Percentiles rank a stretch among this genome's conserved stretches.
These are phyloP conservation scores for Tubosaeta sp. DNA, from an alignment of 768 basidiomycete genomes.

Conservation along the genomic window DNA sequence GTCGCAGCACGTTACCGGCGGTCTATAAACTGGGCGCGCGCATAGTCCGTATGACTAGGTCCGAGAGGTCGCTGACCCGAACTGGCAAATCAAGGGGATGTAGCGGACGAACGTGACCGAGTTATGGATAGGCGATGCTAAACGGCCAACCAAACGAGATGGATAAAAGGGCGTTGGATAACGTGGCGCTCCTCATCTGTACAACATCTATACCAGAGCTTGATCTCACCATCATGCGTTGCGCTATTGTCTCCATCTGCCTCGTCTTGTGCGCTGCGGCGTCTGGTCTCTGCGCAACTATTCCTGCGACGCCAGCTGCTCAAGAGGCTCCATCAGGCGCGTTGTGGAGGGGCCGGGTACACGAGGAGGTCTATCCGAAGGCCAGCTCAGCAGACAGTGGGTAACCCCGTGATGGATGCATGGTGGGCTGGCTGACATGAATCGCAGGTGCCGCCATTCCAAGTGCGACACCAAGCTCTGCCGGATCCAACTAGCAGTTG, in stretches of 20 bases:
- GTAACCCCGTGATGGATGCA: not conserved
- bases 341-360: slow-evolving; percentile 19
- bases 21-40: not conserved
- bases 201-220: not conserved
- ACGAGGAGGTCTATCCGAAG: slow-evolving; percentile 16
- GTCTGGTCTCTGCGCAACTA: not conserved
- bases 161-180: slow-evolving; percentile 12
- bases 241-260: not conserved
- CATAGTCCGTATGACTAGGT: not conserved
- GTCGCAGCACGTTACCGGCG: not conserved
- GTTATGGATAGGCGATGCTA: slow-evolving; percentile 4
- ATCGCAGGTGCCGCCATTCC: not conserved
- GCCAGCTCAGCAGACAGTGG: slow-evolving; percentile 2
- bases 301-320: not conserved
- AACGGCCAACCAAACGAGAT: not conserved
- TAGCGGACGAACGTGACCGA: not conserved
- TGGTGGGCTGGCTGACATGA: slow-evolving; percentile 2
- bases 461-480: not conserved
- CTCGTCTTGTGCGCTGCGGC: not conserved
- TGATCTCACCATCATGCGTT: slow-evolving; percentile 15
- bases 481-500: not conserved
- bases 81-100: slow-evolving; percentile 1
- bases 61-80: not conserved
- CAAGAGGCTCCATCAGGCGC: slow-evolving; percentile 3
- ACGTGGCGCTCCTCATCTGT: not conserved